Conservation (phyloP, 2,329 filamentous ascomycete species). For the Torrubiellomyces zombiae region DNA sequence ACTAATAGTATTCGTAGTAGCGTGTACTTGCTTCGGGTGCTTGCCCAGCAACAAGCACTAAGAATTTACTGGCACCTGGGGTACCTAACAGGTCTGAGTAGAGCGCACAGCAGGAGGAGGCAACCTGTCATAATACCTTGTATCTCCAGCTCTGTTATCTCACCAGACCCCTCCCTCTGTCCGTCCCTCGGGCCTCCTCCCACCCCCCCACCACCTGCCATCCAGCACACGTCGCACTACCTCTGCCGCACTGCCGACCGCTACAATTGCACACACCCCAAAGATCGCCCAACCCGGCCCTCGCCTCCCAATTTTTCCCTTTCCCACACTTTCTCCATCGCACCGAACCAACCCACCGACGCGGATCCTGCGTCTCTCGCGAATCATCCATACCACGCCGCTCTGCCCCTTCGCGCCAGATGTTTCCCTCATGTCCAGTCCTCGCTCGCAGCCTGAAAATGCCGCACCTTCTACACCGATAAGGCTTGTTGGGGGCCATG, state of each 20-base stretch:
- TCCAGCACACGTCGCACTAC: slow-evolving; percentile 2
- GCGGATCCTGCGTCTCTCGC: slow-evolving; percentile 7
- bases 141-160: no score
- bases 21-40: no score
- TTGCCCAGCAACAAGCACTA: no score
- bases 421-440: slow-evolving; percentile 42
- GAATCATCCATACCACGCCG: slow-evolving; percentile 9
- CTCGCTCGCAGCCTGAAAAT: slow-evolving; percentile 34
- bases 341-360: slow-evolving; percentile 7
- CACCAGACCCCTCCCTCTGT: no score
- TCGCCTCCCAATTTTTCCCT: slow-evolving; percentile 4
- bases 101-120: no score
- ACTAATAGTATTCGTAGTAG: no score
- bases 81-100: no score
- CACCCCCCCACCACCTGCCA: no score
- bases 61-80: no score
- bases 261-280: no score
- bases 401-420: slow-evolving; percentile 24
- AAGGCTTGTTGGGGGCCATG: slow-evolving; percentile 16
- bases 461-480: slow-evolving; percentile 32
- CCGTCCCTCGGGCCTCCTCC: no score
- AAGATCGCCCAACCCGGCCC: slow-evolving; percentile 3
- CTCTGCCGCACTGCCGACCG: slow-evolving; percentile 2
- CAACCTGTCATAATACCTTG: no score
- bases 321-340: slow-evolving; percentile 4